Percentiles rank a stretch among this genome's conserved stretches.
Conservation (phyloP, 371 early-diverging fungal genomes). For the Chytridium lagenaria region DNA sequence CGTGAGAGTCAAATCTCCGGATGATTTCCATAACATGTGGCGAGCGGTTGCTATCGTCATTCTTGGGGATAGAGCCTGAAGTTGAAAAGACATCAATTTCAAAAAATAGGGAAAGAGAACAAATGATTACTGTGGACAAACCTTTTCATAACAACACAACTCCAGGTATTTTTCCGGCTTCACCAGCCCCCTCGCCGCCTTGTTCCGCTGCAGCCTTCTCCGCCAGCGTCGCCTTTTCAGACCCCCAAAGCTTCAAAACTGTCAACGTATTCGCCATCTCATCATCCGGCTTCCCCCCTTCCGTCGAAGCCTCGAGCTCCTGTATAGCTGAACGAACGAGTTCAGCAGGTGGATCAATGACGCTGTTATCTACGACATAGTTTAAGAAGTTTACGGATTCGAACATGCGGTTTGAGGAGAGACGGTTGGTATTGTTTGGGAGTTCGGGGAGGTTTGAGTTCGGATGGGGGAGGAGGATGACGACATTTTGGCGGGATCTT, state of each 20-base stretch:
- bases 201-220: slow-evolving; percentile 15
- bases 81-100: not conserved
- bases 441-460: slow-evolving; percentile 64
- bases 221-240: not conserved
- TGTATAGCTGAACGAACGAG: slow-evolving; percentile 39
- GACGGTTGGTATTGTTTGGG: slow-evolving; percentile 67
- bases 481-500: slow-evolving; percentile 80
- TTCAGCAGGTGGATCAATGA: slow-evolving; percentile 24
- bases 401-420: slow-evolving; percentile 86
- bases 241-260: not conserved
- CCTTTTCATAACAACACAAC: slow-evolving; percentile 77
- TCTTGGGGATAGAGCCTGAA: slow-evolving; percentile 63
- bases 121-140: not conserved
- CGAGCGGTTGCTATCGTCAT: slow-evolving; percentile 86
- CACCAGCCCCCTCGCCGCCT: slow-evolving; percentile 35
- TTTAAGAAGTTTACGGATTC: slow-evolving; percentile 81
- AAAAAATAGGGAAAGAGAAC: not conserved
- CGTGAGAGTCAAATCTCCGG: slow-evolving; percentile 68
- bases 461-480: slow-evolving; percentile 73
- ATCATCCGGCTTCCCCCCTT: slow-evolving; percentile 22
- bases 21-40: slow-evolving; percentile 81
- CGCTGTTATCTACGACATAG: slow-evolving; percentile 76
- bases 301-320: slow-evolving; percentile 36
- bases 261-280: not conserved
- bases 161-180: slow-evolving; percentile 73